These are phyloP conservation scores for Cavenderia fasciculata DNA, from an alignment of 78 protist genomes.

Conservation along the genomic window DNA sequence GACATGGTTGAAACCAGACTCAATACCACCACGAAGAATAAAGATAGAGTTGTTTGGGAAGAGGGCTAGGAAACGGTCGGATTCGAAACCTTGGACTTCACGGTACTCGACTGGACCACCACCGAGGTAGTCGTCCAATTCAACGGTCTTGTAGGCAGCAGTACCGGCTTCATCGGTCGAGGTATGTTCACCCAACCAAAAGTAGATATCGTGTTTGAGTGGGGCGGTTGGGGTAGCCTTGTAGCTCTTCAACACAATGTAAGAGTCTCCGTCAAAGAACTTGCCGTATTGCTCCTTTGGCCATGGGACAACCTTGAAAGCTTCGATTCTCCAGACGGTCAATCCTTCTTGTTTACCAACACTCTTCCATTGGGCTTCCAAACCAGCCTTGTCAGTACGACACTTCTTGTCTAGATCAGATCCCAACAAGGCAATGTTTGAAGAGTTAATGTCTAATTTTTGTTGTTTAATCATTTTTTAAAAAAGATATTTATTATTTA, in stretches of 20 bases:
- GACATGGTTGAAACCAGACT: slow-evolving; percentile 67
- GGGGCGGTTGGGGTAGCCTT: neutral
- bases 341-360: slow-evolving; percentile 27
- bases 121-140: slow-evolving; percentile 84
- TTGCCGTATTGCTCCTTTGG: slow-evolving; percentile 39
- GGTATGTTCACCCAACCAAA: slow-evolving; percentile 87
- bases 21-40: slow-evolving; percentile 65
- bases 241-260: slow-evolving; percentile 85
- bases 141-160: slow-evolving; percentile 92
- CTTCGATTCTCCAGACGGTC: slow-evolving; percentile 66
- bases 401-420: slow-evolving; percentile 51
- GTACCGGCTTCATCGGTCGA: slow-evolving; percentile 85
- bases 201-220: slow-evolving; percentile 62
- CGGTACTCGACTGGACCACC: slow-evolving; percentile 72
- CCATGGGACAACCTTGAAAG: slow-evolving; percentile 60
- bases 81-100: slow-evolving; percentile 60
- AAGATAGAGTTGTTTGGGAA: slow-evolving; percentile 22
- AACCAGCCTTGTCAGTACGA: slow-evolving; percentile 13
- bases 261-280: slow-evolving; percentile 90
- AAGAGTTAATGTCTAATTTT: slow-evolving; percentile 12
- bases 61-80: slow-evolving; percentile 28
- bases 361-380: slow-evolving; percentile 38
- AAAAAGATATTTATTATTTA: neutral
- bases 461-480: slow-evolving; percentile 38
- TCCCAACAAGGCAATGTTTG: slow-evolving; percentile 41